These are phyloP conservation scores for Penicillium riverlandense DNA, from an alignment of 495 filamentous ascomycete genomes.

Conservation along the genomic window DNA sequence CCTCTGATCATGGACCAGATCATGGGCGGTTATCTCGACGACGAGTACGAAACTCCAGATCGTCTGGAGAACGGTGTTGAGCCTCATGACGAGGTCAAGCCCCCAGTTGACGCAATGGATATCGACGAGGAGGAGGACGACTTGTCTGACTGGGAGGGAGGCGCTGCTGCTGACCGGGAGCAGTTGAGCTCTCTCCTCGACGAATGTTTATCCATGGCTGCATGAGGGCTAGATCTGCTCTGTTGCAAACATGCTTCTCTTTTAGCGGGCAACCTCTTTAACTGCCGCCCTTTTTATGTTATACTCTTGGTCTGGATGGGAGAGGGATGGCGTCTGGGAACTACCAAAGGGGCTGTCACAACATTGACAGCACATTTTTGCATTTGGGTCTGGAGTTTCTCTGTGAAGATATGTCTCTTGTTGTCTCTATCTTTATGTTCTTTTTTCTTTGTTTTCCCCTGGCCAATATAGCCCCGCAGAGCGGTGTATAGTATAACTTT, in stretches of 20 bases:
- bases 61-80: conserved; percentile 27
- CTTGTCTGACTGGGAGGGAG: conserved; percentile 67
- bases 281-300: conserved; percentile 12
- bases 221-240: conserved; percentile 19
- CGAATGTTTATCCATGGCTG: conserved; percentile 44
- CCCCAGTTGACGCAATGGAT: conserved; percentile 50
- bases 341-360: conserved; percentile 5
- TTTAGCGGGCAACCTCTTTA: background rate
- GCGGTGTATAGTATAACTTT: conserved; percentile 15
- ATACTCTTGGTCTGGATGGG: conserved; percentile 12
- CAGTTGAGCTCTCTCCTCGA: conserved; percentile 67
- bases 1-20: conserved; percentile 65
- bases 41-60: conserved; percentile 52
- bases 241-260: conserved; percentile 9
- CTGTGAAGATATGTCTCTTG: conserved; percentile 10
- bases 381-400: conserved; percentile 20
- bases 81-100: conserved; percentile 31
- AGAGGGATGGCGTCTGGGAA: conserved; percentile 21
- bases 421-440: conserved; percentile 1
- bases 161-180: conserved; percentile 49
- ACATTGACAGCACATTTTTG: conserved; percentile 11
- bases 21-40: conserved; percentile 65
- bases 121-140: conserved; percentile 51
- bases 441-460: background rate
- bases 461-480: background rate